Percentiles rank a stretch among this genome's conserved stretches.
Conservation (phyloP, 441 rosid genomes). For the Adansonia grandidieri region DNA sequence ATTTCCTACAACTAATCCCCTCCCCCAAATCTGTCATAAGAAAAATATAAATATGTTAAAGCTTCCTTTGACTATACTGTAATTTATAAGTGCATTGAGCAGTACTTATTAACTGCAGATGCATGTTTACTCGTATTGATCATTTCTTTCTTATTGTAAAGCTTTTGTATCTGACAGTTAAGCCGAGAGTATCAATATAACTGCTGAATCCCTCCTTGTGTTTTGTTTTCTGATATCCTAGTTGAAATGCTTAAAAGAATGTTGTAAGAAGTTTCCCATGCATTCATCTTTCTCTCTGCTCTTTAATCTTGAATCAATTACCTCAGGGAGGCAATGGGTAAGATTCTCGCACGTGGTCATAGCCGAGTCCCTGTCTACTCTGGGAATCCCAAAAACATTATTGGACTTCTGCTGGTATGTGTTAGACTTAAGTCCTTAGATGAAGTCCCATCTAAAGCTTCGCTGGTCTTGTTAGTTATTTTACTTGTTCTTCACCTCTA, state of each 20-base stretch:
- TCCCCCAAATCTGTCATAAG: neutral
- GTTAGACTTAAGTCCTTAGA: constrained; percentile 19
- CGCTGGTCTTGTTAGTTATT: constrained; percentile 21
- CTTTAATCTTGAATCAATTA: constrained; percentile 25
- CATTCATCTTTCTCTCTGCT: neutral
- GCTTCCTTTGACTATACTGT: neutral
- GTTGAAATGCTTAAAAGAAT: neutral
- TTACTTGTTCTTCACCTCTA: constrained; percentile 8
- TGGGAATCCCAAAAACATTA: constrained; percentile 79
- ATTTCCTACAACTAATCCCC: constrained; percentile 4
- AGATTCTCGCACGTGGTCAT: constrained; percentile 91
- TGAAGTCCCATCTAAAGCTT: neutral
- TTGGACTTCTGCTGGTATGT: constrained; percentile 92
- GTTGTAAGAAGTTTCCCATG: neutral
- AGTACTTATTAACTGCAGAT: neutral
- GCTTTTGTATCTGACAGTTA: neutral
- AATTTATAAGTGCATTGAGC: neutral
- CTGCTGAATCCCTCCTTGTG: neutral
- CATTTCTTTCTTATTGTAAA: constrained; percentile 4
- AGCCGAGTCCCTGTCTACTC: constrained; percentile 95
- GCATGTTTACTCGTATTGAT: neutral
- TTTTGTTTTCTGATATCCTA: neutral
- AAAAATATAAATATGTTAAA: neutral
- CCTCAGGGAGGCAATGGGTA: constrained; percentile 98
- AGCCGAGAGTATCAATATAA: neutral